A percentile compares a stretch with the other conserved stretches of the same genome.
phyloP scores from a whole-genome alignment of 2,329 filamentous ascomycete species.

The Microdochium trichocladiopsis region DNA sequence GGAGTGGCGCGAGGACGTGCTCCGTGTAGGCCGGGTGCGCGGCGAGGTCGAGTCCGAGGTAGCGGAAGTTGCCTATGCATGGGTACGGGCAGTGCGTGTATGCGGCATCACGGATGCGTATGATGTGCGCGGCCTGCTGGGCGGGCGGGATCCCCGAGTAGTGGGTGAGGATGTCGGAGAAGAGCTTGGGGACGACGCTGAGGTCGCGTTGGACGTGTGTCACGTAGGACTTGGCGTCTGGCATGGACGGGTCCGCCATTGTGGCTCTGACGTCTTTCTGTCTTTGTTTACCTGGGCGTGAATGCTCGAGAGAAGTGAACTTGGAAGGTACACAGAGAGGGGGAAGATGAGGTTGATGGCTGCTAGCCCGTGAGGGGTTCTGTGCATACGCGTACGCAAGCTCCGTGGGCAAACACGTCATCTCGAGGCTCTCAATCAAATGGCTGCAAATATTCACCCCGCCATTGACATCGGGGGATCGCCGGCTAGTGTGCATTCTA shows the following conservation, averaged over 20 bases:
- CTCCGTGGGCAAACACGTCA: too few relatives aligned
- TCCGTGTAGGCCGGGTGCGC: slow-evolving; percentile 15
- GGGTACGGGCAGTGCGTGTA: slow-evolving; percentile 25
- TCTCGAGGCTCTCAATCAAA: too few relatives aligned
- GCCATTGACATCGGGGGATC: too few relatives aligned
- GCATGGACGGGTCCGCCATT: not conserved
- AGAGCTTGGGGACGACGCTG: not conserved
- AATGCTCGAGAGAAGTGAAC: too few relatives aligned
- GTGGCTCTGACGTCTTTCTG: not conserved
- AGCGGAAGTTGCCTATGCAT: slow-evolving; percentile 33
- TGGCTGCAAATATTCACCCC: too few relatives aligned
- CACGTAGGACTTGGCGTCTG: not conserved
- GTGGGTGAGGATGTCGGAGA: not conserved
- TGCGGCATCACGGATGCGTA: slow-evolving; percentile 13
- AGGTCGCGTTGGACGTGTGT: not conserved
- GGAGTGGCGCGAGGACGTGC: slow-evolving; percentile 21
- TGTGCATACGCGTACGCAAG: too few relatives aligned
- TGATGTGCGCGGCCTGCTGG: slow-evolving; percentile 12
- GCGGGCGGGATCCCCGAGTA: not conserved
- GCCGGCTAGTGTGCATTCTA: too few relatives aligned
- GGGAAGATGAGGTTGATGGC: too few relatives aligned
- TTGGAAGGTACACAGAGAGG: too few relatives aligned
- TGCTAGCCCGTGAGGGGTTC: too few relatives aligned
- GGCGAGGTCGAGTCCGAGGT: slow-evolving; percentile 30
- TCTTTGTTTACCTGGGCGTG: too few relatives aligned